Conservation (phyloP, 768 basidiomycete species). For the Pulveroboletus sp. region DNA sequence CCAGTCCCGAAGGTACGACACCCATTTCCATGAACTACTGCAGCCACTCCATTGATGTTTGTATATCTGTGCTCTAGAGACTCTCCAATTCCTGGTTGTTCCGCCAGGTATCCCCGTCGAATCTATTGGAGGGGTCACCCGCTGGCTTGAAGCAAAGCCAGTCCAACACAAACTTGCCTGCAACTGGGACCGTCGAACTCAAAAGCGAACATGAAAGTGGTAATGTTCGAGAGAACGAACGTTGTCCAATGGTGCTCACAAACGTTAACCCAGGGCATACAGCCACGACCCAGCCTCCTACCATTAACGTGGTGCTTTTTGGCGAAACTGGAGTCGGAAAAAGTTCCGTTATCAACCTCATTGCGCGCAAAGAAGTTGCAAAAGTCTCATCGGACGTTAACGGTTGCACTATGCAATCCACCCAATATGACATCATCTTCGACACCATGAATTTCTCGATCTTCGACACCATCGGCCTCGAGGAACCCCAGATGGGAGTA, state of each 20-base stretch:
- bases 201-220: background rate
- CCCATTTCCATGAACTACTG: background rate
- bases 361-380: constrained; percentile 22
- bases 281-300: background rate
- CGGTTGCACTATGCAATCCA: constrained; percentile 35
- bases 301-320: constrained; percentile 38
- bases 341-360: constrained; percentile 31
- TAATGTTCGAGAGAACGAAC: constrained; percentile 4
- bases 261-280: background rate
- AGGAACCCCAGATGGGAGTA: constrained; percentile 30
- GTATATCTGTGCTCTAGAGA: constrained; percentile 3
- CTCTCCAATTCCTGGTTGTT: background rate
- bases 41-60: background rate
- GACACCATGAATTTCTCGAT: constrained; percentile 17
- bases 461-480: constrained; percentile 36
- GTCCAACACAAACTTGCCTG: constrained; percentile 1
- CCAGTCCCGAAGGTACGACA: constrained; percentile 10
- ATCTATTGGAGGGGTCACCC: background rate
- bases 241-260: constrained; percentile 5
- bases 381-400: constrained; percentile 25
- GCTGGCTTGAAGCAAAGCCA: background rate
- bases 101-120: background rate
- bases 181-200: background rate
- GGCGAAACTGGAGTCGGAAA: constrained; percentile 38
- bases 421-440: constrained; percentile 26